These are phyloP conservation scores for Aquilaria malaccensis DNA, from an alignment of 345 rosid species.

Conservation along the genomic window DNA sequence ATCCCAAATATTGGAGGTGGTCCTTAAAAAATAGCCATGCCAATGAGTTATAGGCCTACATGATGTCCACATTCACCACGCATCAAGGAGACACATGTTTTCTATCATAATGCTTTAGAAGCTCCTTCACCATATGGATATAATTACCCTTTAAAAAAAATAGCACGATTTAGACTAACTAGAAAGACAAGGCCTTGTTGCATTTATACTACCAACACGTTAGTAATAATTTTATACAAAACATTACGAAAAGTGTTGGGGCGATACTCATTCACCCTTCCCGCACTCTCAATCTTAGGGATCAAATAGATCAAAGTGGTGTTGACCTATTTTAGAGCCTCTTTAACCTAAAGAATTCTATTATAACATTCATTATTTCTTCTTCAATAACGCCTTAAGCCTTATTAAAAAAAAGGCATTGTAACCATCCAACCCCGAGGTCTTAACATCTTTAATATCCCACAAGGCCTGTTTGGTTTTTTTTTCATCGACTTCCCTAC, in stretches of 20 bases:
- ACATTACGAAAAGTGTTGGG: not conserved
- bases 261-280: not conserved
- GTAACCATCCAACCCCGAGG: not conserved
- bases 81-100: not conserved
- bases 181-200: not conserved
- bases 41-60: not conserved
- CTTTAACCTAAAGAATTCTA: not conserved
- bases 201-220: too few species aligned
- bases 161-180: not conserved
- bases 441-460: too few species aligned
- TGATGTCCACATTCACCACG: not conserved
- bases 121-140: not conserved
- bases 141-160: not conserved
- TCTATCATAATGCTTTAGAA: not conserved
- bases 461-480: not conserved
- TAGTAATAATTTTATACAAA: not conserved
- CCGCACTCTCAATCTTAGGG: not conserved
- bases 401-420: not conserved
- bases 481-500: not conserved
- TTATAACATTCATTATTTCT: not conserved
- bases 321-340: too few species aligned
- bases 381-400: not conserved
- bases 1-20: too few species aligned
- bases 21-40: not conserved
- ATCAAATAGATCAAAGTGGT: not conserved